Conservation (phyloP, 495 filamentous ascomycete species). For the Penicillium paxilli region DNA sequence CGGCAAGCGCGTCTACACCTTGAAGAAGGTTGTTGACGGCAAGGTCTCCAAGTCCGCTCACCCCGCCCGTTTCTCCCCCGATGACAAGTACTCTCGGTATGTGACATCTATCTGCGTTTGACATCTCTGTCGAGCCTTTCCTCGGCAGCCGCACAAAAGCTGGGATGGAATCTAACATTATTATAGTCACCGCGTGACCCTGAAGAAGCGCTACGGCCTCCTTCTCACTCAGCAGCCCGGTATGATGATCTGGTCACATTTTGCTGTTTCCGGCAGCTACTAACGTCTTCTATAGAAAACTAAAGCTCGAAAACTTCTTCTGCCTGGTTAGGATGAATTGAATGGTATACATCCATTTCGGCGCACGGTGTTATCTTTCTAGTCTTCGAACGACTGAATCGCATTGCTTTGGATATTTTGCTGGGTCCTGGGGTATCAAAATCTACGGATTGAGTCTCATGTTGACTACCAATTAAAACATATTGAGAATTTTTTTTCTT, state of each 20-base stretch:
- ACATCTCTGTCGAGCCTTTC: neutral
- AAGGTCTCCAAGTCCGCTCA: constrained; percentile 93
- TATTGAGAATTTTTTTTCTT: constrained; percentile 1
- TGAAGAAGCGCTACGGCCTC: constrained; percentile 89
- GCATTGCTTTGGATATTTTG: constrained; percentile 19
- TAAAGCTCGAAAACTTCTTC: neutral
- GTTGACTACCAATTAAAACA: constrained; percentile 13
- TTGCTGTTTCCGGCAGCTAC: neutral
- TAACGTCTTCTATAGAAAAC: constrained; percentile 25
- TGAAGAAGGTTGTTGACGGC: constrained; percentile 56
- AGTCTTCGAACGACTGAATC: constrained; percentile 32
- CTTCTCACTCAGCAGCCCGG: constrained; percentile 78
- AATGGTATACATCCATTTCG: constrained; percentile 32
- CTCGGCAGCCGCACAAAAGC: neutral
- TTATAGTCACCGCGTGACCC: constrained; percentile 77
- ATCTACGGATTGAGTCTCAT: constrained; percentile 8
- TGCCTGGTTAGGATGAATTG: constrained; percentile 23
- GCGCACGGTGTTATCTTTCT: constrained; percentile 49
- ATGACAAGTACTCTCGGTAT: constrained; percentile 93
- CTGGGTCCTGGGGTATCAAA: constrained; percentile 1
- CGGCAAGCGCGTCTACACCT: constrained; percentile 85
- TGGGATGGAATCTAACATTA: constrained; percentile 10
- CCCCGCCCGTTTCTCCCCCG: constrained; percentile 93
- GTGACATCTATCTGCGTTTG: constrained; percentile 8
- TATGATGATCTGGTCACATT: constrained; percentile 13